Percentiles rank a stretch among this genome's conserved stretches.
These are phyloP conservation scores for Pouteria glomerata DNA, from an alignment of 148 eudicot genomes.

Conservation along the genomic window DNA sequence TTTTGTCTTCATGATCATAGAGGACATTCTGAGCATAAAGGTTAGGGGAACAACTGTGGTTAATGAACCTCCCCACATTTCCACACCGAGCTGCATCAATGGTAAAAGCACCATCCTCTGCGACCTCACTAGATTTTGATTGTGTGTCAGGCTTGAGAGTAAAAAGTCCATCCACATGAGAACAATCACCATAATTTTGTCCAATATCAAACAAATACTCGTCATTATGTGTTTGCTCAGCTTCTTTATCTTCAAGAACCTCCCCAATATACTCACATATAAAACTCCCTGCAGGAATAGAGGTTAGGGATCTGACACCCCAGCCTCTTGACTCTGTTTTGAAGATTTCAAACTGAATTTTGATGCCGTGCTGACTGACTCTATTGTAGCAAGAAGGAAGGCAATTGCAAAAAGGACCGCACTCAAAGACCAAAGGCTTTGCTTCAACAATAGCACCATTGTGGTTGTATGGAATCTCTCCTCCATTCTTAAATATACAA, in stretches of 20 bases:
- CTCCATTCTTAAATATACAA: conserved; percentile 65
- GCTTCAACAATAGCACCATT: conserved; percentile 81
- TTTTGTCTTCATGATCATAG: conserved; percentile 72
- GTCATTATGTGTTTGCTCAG: conserved; percentile 65
- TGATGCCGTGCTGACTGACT: conserved; percentile 74
- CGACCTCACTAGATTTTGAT: conserved; percentile 14
- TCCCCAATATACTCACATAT: conserved; percentile 92
- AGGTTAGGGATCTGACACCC: conserved; percentile 75
- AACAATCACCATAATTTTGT: conserved; percentile 51
- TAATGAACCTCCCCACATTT: conserved; percentile 80
- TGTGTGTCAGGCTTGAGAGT: conserved; percentile 26
- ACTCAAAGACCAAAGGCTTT: conserved; percentile 76
- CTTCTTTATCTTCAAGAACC: conserved; percentile 80
- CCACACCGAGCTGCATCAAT: conserved; percentile 75
- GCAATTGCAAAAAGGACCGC: conserved; percentile 84
- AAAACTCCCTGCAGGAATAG: conserved; percentile 80
- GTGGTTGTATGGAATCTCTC: conserved; percentile 73
- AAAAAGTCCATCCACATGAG: conserved; percentile 27
- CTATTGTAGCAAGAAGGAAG: conserved; percentile 75
- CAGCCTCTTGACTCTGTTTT: conserved; percentile 82
- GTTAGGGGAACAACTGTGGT: conserved; percentile 92
- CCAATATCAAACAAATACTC: conserved; percentile 90
- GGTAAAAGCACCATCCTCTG: conserved; percentile 64
- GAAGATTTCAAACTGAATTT: conserved; percentile 75
- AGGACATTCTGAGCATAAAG: conserved; percentile 86